Evolutionary conservation across 441 rosid genomes (phyloP), one percentile per base, ranked within the genome.

Genomic region (Gossypium trilobum): DNA sequence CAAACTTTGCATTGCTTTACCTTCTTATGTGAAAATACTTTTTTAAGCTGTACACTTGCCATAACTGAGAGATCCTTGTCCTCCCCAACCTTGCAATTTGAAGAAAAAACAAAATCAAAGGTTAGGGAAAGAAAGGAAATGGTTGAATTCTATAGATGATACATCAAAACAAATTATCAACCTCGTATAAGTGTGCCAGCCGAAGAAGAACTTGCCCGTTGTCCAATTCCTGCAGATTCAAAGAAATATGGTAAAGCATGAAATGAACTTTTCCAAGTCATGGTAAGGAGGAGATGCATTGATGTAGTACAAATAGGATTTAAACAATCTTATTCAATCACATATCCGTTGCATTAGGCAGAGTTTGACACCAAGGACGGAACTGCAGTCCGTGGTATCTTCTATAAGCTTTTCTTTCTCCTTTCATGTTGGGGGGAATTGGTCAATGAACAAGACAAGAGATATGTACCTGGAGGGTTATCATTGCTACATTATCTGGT

Each of bases 161-260:
- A 14, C 13, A 14, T 27, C 17, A 63, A 57, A 31, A 56, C 56
- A 75, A 79, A 29, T n/a, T 2, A 72, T 46, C 25, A 14, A 88
- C 92, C 92, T 86, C 92, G n/a, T 79, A 86, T 67, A 88, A 74
- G 75, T 88, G 90, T 52, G 92, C 92, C 72, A 88, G 71, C 70
- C 92, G 90, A 16, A 86, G 67, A 55, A 88, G 92, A 73, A 80
- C 86, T 13, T 78, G 79, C 27, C 86, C 85, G 74, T 85, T 80
- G 44, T 86, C 90, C 66, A 88, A 78, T 69, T 88, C 90, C 90
- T 86, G 81, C 74, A 75, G 74, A 48, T 14, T 63, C 67, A 36
- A 33, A 55, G 73, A 16, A 51, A 50, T 1, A 50, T 0, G 20
- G 25, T 23, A 46, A 61, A 10, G 19, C 1, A 27, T 62, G 50